A percentile compares a stretch with the other conserved stretches of the same genome.
Conservation (phyloP, 2,329 filamentous ascomycete species). For the Aspergillus fumigatus region DNA sequence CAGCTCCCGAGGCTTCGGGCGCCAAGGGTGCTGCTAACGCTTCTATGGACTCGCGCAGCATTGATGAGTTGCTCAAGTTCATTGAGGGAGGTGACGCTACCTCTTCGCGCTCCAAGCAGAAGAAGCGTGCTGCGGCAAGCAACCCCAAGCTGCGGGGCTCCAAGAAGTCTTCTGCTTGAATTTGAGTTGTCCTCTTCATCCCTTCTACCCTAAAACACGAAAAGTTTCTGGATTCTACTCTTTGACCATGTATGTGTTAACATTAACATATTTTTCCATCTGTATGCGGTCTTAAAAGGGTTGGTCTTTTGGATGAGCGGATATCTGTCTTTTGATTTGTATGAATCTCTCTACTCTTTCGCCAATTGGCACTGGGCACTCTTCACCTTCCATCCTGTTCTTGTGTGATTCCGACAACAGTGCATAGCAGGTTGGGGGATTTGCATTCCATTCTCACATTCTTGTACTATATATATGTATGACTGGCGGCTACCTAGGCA, state of each 20-base stretch:
- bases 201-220: conserved; percentile 4
- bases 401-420: conserved; percentile 20
- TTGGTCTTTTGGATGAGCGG: conserved; percentile 27
- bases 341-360: conserved; percentile 36
- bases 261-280: conserved; percentile 22
- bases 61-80: conserved; percentile 90
- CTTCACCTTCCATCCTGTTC: conserved; percentile 13
- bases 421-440: conserved; percentile 28
- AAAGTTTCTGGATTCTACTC: conserved; percentile 9
- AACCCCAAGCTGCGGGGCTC: conserved; percentile 43
- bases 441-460: conserved; percentile 24
- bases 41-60: conserved; percentile 69
- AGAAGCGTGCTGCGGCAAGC: conserved; percentile 40
- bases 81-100: conserved; percentile 67
- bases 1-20: conserved; percentile 47
- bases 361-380: conserved; percentile 7
- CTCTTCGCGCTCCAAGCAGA: conserved; percentile 39
- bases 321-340: conserved; percentile 22
- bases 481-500: conserved; percentile 18
- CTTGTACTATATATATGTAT: conserved; percentile 30
- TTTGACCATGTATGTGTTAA: conserved; percentile 26
- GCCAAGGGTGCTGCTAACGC: conserved; percentile 34
- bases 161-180: conserved; percentile 35
- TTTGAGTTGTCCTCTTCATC: conserved; percentile 5
- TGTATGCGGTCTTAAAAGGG: conserved; percentile 19